phyloP scores from a whole-genome alignment of 441 rosid species.

The Erodium moschatum region DNA sequence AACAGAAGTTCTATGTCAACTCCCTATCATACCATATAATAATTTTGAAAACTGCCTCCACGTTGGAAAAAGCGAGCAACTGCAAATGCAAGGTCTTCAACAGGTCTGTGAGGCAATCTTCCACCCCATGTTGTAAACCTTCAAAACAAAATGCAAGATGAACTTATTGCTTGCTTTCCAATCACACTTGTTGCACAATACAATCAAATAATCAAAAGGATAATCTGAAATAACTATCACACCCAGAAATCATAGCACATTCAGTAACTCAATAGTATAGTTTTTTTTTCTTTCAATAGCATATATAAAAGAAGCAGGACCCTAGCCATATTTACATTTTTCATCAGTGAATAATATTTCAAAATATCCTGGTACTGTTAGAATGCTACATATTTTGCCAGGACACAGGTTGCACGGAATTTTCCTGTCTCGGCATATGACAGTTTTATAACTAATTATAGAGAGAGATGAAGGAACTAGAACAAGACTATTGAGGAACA shows the following conservation, averaged over 20 bases:
- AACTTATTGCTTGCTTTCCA: slow-evolving; percentile 14
- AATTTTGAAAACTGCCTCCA: slow-evolving; percentile 70
- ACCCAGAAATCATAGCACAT: background rate
- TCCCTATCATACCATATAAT: slow-evolving; percentile 48
- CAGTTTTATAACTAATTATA: background rate
- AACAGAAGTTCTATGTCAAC: slow-evolving; percentile 4
- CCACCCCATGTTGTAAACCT: slow-evolving; percentile 89
- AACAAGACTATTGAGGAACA: background rate
- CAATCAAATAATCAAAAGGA: background rate
- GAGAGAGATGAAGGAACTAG: background rate
- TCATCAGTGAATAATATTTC: background rate
- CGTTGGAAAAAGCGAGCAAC: slow-evolving; percentile 69
- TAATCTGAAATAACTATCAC: no score
- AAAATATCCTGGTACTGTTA: no score
- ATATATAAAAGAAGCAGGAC: no score
- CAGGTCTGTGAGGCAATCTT: slow-evolving; percentile 66
- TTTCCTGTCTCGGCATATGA: background rate
- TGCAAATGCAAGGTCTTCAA: slow-evolving; percentile 71
- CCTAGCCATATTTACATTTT: no score
- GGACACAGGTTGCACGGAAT: background rate
- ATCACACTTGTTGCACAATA: slow-evolving; percentile 3
- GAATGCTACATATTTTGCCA: background rate
- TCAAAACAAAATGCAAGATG: slow-evolving; percentile 32
- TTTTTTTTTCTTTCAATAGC: no score
- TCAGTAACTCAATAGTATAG: background rate